These are phyloP conservation scores for Alternaria sp. DNA, from an alignment of 2,329 filamentous ascomycete genomes.

Conservation along the genomic window DNA sequence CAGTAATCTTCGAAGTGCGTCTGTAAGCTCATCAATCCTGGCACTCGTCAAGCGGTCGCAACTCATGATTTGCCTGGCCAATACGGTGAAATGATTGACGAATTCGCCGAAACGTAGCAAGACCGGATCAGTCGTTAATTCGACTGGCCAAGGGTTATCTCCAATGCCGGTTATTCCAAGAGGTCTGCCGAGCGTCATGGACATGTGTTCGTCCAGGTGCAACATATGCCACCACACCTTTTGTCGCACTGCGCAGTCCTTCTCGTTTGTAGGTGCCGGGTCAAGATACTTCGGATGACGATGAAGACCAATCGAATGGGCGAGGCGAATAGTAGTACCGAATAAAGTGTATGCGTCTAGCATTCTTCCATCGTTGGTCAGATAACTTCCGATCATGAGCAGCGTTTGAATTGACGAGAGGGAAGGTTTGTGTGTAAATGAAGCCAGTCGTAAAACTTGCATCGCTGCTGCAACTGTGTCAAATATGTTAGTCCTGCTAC, in stretches of 20 bases:
- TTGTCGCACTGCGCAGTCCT: slow-evolving; percentile 55
- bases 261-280: slow-evolving; percentile 51
- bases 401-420: slow-evolving; percentile 57
- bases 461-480: slow-evolving; percentile 58
- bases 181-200: slow-evolving; percentile 59
- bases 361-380: slow-evolving; percentile 60
- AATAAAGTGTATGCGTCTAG: slow-evolving; percentile 62
- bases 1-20: slow-evolving; percentile 53
- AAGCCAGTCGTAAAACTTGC: slow-evolving; percentile 60
- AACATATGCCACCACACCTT: slow-evolving; percentile 63
- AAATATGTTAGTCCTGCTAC: slow-evolving; percentile 5
- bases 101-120: slow-evolving; percentile 58
- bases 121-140: slow-evolving; percentile 55
- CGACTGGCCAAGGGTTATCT: slow-evolving; percentile 58
- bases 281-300: slow-evolving; percentile 59
- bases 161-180: slow-evolving; percentile 60
- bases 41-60: slow-evolving; percentile 53
- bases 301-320: slow-evolving; percentile 61
- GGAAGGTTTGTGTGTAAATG: slow-evolving; percentile 60
- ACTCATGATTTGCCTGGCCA: slow-evolving; percentile 59
- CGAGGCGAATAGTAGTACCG: slow-evolving; percentile 59
- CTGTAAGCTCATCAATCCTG: slow-evolving; percentile 59
- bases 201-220: slow-evolving; percentile 62
- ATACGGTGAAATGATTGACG: slow-evolving; percentile 57
- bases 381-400: slow-evolving; percentile 59